phyloP scores from a whole-genome alignment of 768 basidiomycete genomes.

The Russula olivacea region DNA sequence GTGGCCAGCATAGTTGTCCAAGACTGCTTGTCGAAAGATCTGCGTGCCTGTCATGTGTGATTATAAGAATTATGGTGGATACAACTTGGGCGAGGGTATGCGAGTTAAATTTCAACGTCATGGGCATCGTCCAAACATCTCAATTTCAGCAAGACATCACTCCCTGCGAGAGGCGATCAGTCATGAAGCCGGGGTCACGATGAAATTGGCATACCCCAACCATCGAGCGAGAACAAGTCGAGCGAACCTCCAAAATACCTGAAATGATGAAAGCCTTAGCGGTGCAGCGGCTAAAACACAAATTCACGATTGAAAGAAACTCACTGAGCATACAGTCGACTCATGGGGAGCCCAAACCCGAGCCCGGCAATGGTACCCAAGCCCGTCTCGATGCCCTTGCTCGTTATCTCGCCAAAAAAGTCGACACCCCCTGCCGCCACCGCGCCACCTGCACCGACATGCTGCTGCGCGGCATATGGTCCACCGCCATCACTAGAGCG shows the following conservation, averaged over 20 bases:
- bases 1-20: not conserved
- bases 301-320: constrained; percentile 18
- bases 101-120: constrained; percentile 42
- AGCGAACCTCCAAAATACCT: constrained; percentile 86
- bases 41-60: not conserved
- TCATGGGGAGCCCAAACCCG: constrained; percentile 84
- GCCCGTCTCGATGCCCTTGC: constrained; percentile 69
- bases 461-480: constrained; percentile 74
- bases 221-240: constrained; percentile 74
- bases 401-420: constrained; percentile 73
- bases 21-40: not conserved
- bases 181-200: not conserved
- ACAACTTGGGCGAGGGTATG: not conserved
- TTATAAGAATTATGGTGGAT: not conserved
- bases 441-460: constrained; percentile 66
- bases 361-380: constrained; percentile 88
- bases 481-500: constrained; percentile 36
- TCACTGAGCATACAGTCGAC: constrained; percentile 60
- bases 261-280: constrained; percentile 19
- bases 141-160: constrained; percentile 51
- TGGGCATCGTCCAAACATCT: constrained; percentile 48
- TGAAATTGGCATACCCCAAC: constrained; percentile 56
- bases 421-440: constrained; percentile 47
- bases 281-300: not conserved
- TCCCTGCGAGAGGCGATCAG: constrained; percentile 32